Evolutionary conservation across 2,329 filamentous ascomycete genomes (phyloP).

Genomic region (Venturia asperata): DNA sequence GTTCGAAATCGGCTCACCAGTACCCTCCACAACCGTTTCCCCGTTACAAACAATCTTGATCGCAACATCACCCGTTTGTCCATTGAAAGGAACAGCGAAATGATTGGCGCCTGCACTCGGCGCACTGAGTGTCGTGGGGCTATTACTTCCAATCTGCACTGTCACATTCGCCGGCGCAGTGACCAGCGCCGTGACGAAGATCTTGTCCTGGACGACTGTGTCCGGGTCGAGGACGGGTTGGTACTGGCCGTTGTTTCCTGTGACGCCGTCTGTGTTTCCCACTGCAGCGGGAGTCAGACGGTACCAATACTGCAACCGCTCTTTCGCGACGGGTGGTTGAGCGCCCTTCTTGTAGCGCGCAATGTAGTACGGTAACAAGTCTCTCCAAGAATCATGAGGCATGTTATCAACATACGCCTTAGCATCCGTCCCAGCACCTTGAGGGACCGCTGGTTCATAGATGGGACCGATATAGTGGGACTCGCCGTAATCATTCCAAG

Average conservation of each 20-base stretch:
- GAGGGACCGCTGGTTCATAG: slow-evolving; percentile 39
- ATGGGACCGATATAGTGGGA: slow-evolving; percentile 49
- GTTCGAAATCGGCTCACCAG: slow-evolving; percentile 18
- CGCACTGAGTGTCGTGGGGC: neutral
- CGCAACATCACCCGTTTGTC: slow-evolving; percentile 21
- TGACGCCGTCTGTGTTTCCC: slow-evolving; percentile 35
- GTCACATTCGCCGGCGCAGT: slow-evolving; percentile 19
- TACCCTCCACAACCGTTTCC: slow-evolving; percentile 12
- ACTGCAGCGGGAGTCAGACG: slow-evolving; percentile 33
- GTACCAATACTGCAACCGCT: slow-evolving; percentile 41
- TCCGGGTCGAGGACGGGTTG: slow-evolving; percentile 26
- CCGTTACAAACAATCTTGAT: slow-evolving; percentile 21
- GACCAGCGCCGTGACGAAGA: slow-evolving; percentile 39
- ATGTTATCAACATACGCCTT: slow-evolving; percentile 43
- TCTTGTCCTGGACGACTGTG: slow-evolving; percentile 36
- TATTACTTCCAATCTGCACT: slow-evolving; percentile 20
- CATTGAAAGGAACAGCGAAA: slow-evolving; percentile 21
- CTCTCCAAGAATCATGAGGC: slow-evolving; percentile 47
- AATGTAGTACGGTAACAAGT: slow-evolving; percentile 45
- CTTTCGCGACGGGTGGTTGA: slow-evolving; percentile 26
- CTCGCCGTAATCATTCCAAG: slow-evolving; percentile 55
- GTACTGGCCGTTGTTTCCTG: slow-evolving; percentile 24
- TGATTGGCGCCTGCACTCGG: slow-evolving; percentile 19
- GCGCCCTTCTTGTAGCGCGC: slow-evolving; percentile 42
- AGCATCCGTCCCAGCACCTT: slow-evolving; percentile 44